Evolutionary conservation across 768 basidiomycete genomes (phyloP), one percentile per base, ranked within the genome.

Genomic region (Lentinula edodes): DNA sequence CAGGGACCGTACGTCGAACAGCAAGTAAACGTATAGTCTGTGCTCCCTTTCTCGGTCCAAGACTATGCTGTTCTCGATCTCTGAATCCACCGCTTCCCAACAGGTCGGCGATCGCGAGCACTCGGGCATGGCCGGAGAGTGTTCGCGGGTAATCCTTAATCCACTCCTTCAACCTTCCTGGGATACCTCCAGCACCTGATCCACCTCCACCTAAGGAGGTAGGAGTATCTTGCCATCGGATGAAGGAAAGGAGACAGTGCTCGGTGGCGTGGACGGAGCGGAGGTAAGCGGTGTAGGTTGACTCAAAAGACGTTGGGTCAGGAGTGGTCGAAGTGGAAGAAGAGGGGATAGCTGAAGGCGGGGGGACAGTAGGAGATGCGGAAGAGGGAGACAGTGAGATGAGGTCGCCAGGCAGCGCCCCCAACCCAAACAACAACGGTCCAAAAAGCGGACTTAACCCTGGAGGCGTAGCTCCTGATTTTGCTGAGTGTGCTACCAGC

Each of bases 391-490:
- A 41, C 23, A 20, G 15, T 10, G 41, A 41, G 7, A 38, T 42
- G 28, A 15, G 7, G 5, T 34, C 51, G 20, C 15, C 34, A 15
- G 28, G 51, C 12, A 56, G 13, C 2, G 65, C 63, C 2, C 63
- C 61, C 13, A 95, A 82, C 53, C 95, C 94, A 65, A 98, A 98
- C 52, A 98, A 74, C 20, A 96, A 77, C 0, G 95, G 93, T 0
- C 90, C 91, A 70, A 98, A 96, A 4, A 96, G 82, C 10, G 92
- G 86, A 1, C 95, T 92, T 39, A 98, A 83, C 0, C 92, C 87
- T n/a, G 91, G 90, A 0, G 95, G 95, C 0, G 94, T 95, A 66
- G 95, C 90, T 1, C 96, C 95, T 9, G 92, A 94, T 8, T 83
- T 80, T 15, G 88, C 82, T 35, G 90, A 89, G 71, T 97, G 87